Percentiles rank a stretch among this genome's conserved stretches.
Evolutionary conservation across 495 filamentous ascomycete genomes (phyloP).

Genomic region (Penicillium odoratum): DNA sequence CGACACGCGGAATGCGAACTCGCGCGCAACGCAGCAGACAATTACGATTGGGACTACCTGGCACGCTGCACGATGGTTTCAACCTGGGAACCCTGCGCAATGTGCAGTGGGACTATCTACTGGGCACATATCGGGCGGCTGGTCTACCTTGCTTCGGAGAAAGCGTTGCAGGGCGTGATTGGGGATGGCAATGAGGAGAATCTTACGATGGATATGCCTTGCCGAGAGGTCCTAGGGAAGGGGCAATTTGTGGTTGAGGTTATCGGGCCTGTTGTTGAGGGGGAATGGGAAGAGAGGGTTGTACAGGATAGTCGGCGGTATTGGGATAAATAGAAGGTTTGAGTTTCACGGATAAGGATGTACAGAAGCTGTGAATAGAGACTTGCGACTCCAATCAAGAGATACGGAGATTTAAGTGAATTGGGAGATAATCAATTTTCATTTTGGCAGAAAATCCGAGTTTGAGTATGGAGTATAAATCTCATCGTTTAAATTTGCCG

Average conservation of each 20-base stretch:
- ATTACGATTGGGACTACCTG: constrained; percentile 51
- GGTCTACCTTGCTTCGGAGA: constrained; percentile 54
- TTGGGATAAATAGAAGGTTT: constrained; percentile 31
- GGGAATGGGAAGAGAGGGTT: constrained; percentile 44
- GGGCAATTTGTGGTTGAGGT: constrained; percentile 51
- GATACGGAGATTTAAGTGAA: neutral
- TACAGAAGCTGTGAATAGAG: neutral
- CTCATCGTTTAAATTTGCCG: neutral
- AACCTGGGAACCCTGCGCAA: constrained; percentile 59
- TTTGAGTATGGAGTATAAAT: neutral
- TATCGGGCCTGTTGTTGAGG: constrained; percentile 41
- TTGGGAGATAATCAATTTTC: neutral
- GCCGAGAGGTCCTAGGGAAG: constrained; percentile 43
- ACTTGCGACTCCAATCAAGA: neutral
- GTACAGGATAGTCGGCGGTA: constrained; percentile 46
- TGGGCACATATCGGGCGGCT: constrained; percentile 58
- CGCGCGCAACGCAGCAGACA: constrained; percentile 50
- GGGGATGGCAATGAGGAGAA: constrained; percentile 52
- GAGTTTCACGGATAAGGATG: neutral
- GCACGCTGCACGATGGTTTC: constrained; percentile 51
- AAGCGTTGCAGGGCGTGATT: constrained; percentile 43
- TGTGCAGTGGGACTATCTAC: constrained; percentile 51
- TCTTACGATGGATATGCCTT: constrained; percentile 53
- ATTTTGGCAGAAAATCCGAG: neutral
- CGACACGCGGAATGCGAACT: constrained; percentile 55